phyloP scores from a whole-genome alignment of 1,284 basidiomycete species.

The Pyrrhoderma lamaoense region DNA sequence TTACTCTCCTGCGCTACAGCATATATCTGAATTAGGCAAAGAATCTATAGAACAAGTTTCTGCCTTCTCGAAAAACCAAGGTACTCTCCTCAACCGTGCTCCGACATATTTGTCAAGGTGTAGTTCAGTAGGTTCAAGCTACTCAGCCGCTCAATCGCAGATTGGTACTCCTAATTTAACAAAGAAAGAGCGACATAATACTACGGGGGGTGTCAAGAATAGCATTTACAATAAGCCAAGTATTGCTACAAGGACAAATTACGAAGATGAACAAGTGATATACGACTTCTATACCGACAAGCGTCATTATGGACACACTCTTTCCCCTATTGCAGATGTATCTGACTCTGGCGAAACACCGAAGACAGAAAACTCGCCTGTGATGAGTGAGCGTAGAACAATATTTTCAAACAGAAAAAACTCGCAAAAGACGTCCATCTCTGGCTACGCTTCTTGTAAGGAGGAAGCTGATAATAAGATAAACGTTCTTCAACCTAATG shows the following conservation, averaged over 20 bases:
- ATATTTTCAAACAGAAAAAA: not conserved
- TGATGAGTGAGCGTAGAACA: too few species aligned
- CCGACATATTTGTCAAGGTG: slow-evolving; percentile 7
- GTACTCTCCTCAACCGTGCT: not conserved
- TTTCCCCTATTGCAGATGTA: slow-evolving; percentile 10
- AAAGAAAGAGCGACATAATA: not conserved
- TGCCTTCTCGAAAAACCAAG: not conserved
- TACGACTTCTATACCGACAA: slow-evolving; percentile 14
- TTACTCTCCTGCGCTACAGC: too few species aligned
- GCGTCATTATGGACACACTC: not conserved
- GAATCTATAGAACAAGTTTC: too few species aligned
- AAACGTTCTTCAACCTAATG: not conserved
- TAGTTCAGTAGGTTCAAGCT: slow-evolving; percentile 10
- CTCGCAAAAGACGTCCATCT: not conserved
- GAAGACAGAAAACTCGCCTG: not conserved
- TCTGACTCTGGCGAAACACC: slow-evolving; percentile 8
- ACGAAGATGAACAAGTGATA: slow-evolving; percentile 8
- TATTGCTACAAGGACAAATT: not conserved
- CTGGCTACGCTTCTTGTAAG: not conserved
- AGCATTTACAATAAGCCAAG: not conserved
- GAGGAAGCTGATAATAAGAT: not conserved
- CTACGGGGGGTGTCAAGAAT: not conserved
- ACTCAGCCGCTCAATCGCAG: slow-evolving; percentile 2
- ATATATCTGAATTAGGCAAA: too few species aligned
- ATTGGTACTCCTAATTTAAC: slow-evolving; percentile 7